phyloP scores from a whole-genome alignment of 805 yeast species.

The Candida khao-thaluensis region DNA sequence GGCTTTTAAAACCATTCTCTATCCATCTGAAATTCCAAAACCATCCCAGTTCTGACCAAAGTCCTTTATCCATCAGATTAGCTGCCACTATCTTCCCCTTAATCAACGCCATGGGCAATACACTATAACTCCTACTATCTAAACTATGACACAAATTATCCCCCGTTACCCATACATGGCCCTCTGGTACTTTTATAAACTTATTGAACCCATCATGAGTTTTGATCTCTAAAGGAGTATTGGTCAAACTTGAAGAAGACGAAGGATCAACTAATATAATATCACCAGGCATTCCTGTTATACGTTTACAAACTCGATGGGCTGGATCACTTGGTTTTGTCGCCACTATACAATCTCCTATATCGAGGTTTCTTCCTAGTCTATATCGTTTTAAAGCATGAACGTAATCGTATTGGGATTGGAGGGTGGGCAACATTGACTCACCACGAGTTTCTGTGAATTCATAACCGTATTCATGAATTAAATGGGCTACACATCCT shows the following conservation, averaged over 20 bases:
- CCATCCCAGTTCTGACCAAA: slow-evolving; percentile 33
- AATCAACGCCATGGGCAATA: slow-evolving; percentile 84
- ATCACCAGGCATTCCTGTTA: slow-evolving; percentile 97
- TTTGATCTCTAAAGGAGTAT: slow-evolving; percentile 24
- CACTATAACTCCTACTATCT: slow-evolving; percentile 87
- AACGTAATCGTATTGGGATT: slow-evolving; percentile 72
- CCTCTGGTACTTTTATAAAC: slow-evolving; percentile 79
- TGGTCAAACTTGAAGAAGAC: slow-evolving; percentile 44
- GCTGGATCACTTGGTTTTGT: slow-evolving; percentile 85
- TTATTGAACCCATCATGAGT: slow-evolving; percentile 47
- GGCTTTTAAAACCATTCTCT: slow-evolving; percentile 52
- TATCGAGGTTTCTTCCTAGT: slow-evolving; percentile 60
- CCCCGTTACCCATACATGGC: slow-evolving; percentile 97
- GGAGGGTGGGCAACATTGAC: slow-evolving; percentile 91
- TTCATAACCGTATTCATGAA: slow-evolving; percentile 67
- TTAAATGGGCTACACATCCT: slow-evolving; percentile 64
- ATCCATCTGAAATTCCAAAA: slow-evolving; percentile 52
- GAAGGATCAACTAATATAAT: slow-evolving; percentile 78
- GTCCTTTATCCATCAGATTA: slow-evolving; percentile 47
- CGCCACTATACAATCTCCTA: slow-evolving; percentile 89
- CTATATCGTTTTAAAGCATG: slow-evolving; percentile 66
- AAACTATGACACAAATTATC: slow-evolving; percentile 85
- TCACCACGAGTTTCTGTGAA: slow-evolving; percentile 86
- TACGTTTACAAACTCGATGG: slow-evolving; percentile 85
- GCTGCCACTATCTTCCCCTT: slow-evolving; percentile 85